Conservation (phyloP, 2,329 filamentous ascomycete genomes). For the Boeremia lycopersici region DNA sequence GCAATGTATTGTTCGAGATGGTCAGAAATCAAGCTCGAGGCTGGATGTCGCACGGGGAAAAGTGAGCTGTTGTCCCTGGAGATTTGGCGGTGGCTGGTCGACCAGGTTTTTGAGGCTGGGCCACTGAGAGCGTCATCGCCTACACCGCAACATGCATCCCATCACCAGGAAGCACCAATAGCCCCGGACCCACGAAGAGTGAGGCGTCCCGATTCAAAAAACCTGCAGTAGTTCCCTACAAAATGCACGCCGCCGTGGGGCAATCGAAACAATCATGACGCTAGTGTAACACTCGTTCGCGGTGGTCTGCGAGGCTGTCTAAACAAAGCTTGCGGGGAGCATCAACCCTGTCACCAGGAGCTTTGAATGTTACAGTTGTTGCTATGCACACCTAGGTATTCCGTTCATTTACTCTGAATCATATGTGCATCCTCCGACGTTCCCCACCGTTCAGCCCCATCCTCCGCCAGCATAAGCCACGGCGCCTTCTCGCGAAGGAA, state of each 20-base stretch:
- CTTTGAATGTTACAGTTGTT: background rate
- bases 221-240: constrained; percentile 11
- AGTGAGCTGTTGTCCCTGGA: constrained; percentile 21
- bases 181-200: constrained; percentile 1
- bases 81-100: constrained; percentile 27
- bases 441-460: constrained; percentile 35
- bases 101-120: constrained; percentile 28
- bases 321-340: background rate
- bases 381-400: too few species aligned
- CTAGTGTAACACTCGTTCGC: constrained; percentile 1
- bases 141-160: constrained; percentile 33
- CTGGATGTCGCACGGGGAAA: constrained; percentile 21
- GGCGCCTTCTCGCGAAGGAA: constrained; percentile 51
- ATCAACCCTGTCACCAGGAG: background rate
- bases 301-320: constrained; percentile 1
- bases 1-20: constrained; percentile 19
- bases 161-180: constrained; percentile 19
- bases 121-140: constrained; percentile 20
- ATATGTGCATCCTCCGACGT: constrained; percentile 27
- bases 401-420: constrained; percentile 6
- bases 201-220: constrained; percentile 1
- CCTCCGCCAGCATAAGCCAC: constrained; percentile 38
- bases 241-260: background rate
- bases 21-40: constrained; percentile 6
- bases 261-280: constrained; percentile 5